phyloP scores from a whole-genome alignment of 2,329 filamentous ascomycete species.

The Neoscytalidium dimidiatum region DNA sequence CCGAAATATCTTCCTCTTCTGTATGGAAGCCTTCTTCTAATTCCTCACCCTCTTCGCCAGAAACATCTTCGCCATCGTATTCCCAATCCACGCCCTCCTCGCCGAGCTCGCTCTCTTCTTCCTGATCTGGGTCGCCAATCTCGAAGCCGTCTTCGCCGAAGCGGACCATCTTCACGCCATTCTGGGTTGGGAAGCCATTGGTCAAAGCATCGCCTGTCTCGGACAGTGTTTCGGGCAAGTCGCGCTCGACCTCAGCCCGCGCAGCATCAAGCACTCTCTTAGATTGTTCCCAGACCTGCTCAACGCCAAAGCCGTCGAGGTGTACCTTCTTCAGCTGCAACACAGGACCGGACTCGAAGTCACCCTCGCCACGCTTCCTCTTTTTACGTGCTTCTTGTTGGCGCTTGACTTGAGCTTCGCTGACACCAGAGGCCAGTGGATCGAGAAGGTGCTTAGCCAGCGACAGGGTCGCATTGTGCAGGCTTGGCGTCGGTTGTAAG shows the following conservation, averaged over 20 bases:
- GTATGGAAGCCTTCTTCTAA: slow-evolving; percentile 31
- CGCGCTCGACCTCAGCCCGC: slow-evolving; percentile 55
- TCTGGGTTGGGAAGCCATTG: slow-evolving; percentile 8
- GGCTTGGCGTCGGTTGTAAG: slow-evolving; percentile 67
- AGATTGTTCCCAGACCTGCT: slow-evolving; percentile 94
- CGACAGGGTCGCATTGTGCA: slow-evolving; percentile 70
- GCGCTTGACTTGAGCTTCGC: slow-evolving; percentile 69
- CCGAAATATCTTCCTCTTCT: slow-evolving; percentile 32
- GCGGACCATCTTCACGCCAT: slow-evolving; percentile 37
- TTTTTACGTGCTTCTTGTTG: slow-evolving; percentile 72
- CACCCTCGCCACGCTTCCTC: slow-evolving; percentile 66
- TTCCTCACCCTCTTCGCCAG: slow-evolving; percentile 31
- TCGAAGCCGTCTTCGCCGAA: slow-evolving; percentile 46
- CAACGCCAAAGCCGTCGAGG: slow-evolving; percentile 80
- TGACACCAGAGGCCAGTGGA: slow-evolving; percentile 71
- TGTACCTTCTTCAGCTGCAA: slow-evolving; percentile 82
- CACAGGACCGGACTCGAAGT: slow-evolving; percentile 50
- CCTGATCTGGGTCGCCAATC: slow-evolving; percentile 34
- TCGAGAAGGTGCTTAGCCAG: slow-evolving; percentile 82
- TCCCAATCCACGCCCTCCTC: slow-evolving; percentile 28
- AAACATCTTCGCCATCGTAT: slow-evolving; percentile 33
- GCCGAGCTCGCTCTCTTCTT: slow-evolving; percentile 27
- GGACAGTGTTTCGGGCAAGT: slow-evolving; percentile 40
- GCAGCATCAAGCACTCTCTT: slow-evolving; percentile 75
- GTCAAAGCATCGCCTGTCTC: slow-evolving; percentile 37